Evolutionary conservation across 306 rosid genomes (phyloP).

Genomic region (Trifolium repens): DNA sequence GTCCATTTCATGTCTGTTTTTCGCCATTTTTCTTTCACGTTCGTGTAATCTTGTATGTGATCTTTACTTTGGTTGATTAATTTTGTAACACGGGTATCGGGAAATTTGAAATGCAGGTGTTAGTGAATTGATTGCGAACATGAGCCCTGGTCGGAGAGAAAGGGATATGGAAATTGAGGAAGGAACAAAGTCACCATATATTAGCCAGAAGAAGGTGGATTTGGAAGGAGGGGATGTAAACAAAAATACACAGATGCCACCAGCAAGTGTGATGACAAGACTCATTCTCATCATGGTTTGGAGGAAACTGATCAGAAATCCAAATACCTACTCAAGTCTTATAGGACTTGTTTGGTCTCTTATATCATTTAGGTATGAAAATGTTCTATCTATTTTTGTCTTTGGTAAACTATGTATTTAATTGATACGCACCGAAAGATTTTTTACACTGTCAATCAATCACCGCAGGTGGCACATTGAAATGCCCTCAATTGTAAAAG

Average conservation of each 20-base stretch:
- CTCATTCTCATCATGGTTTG: constrained; percentile 93
- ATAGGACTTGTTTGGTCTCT: constrained; percentile 85
- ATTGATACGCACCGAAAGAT: too few relatives aligned
- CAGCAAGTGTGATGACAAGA: constrained; percentile 91
- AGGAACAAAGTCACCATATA: constrained; percentile 68
- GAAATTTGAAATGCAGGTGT: constrained; percentile 40
- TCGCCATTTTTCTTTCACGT: neutral
- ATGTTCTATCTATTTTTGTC: neutral
- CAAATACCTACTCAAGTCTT: constrained; percentile 88
- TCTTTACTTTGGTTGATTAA: neutral
- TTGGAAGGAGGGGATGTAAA: constrained; percentile 54
- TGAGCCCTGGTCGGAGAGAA: constrained; percentile 65
- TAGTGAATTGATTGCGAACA: constrained; percentile 59
- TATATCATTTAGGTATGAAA: constrained; percentile 65
- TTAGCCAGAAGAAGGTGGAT: constrained; percentile 56
- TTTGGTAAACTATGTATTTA: neutral
- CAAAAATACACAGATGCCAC: constrained; percentile 80
- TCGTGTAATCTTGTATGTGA: neutral
- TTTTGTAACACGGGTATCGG: neutral
- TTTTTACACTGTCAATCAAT: neutral
- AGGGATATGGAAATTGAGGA: constrained; percentile 57
- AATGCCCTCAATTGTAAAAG: constrained; percentile 82
- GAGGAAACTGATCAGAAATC: constrained; percentile 93
- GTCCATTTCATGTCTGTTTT: too few relatives aligned
- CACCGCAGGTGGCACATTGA: constrained; percentile 67